Conservation (phyloP, 1,284 basidiomycete species). For the Trichosporon faecale region DNA sequence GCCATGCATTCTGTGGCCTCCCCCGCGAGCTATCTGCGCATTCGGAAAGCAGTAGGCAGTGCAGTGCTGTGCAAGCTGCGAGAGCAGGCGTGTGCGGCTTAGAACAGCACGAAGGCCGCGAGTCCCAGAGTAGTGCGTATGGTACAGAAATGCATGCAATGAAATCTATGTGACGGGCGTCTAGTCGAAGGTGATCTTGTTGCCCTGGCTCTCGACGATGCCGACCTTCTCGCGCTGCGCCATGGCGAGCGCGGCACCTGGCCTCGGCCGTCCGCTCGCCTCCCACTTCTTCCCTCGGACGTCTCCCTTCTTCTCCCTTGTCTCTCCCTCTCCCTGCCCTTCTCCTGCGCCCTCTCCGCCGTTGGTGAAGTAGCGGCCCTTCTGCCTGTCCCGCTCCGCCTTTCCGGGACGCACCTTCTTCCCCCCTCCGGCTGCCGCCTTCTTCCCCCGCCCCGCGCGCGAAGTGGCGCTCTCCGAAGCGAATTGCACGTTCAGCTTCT, state of each 20-base stretch:
- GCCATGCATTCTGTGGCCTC: too few relatives aligned
- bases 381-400: slow-evolving; percentile 2
- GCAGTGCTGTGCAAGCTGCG: too few relatives aligned
- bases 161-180: neutral
- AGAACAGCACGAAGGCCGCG: too few relatives aligned
- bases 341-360: slow-evolving; percentile 12
- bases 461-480: slow-evolving; percentile 46
- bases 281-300: slow-evolving; percentile 51
- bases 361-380: slow-evolving; percentile 19
- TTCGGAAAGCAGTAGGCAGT: neutral
- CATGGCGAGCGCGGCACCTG: slow-evolving; percentile 84
- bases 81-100: too few relatives aligned
- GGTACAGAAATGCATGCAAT: slow-evolving; percentile 1
- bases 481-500: slow-evolving; percentile 51
- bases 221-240: slow-evolving; percentile 81
- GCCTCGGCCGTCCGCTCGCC: slow-evolving; percentile 61
- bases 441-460: slow-evolving; percentile 30
- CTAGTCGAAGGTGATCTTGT: slow-evolving; percentile 72
- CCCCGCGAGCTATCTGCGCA: too few relatives aligned
- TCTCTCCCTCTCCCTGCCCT: slow-evolving; percentile 12
- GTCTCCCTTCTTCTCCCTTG: neutral
- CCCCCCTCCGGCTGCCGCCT: slow-evolving; percentile 12
- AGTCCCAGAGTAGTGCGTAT: neutral
- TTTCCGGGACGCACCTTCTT: slow-evolving; percentile 17
- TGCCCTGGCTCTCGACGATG: slow-evolving; percentile 69